Percentiles rank a stretch among this genome's conserved stretches.
These are phyloP conservation scores for Fraxinus velutina DNA, from an alignment of 305 asterid genomes.

Conservation along the genomic window DNA sequence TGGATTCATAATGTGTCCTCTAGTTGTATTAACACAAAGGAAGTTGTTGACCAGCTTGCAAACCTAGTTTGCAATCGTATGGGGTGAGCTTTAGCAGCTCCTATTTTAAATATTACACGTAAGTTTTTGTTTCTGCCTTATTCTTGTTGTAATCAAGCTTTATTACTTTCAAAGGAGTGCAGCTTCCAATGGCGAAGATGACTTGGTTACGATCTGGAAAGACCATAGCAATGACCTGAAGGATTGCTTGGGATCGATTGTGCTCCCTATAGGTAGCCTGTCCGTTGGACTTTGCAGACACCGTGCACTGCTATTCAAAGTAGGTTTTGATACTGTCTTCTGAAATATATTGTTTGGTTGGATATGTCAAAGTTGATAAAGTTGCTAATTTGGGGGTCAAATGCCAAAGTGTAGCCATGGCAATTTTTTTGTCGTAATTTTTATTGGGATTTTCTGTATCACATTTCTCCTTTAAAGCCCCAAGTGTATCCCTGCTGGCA, in stretches of 20 bases:
- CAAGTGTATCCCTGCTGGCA: not conserved
- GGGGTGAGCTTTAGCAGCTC: conserved; percentile 68
- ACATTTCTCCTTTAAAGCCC: conserved; percentile 3
- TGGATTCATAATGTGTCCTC: conserved; percentile 39
- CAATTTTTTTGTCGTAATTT: not conserved
- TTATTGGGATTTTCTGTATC: not conserved
- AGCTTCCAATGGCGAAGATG: conserved; percentile 50
- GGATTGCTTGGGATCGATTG: conserved; percentile 79
- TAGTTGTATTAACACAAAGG: not conserved
- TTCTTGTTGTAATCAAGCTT: not conserved
- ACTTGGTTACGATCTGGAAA: conserved; percentile 65
- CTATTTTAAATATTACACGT: not conserved
- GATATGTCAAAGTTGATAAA: conserved; percentile 9
- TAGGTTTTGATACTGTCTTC: conserved; percentile 31
- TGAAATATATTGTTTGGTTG: conserved; percentile 1
- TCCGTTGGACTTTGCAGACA: conserved; percentile 85
- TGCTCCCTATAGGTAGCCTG: conserved; percentile 84
- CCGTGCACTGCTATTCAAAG: conserved; percentile 88
- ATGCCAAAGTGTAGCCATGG: not conserved
- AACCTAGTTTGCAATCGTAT: conserved; percentile 85
- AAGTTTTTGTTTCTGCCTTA: not conserved
- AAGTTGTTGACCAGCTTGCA: conserved; percentile 47
- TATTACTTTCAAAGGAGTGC: not conserved
- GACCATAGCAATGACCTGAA: conserved; percentile 76
- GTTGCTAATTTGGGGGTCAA: conserved; percentile 11